A percentile compares a stretch with the other conserved stretches of the same genome.
phyloP scores from a whole-genome alignment of 257 asterid species.

The Forsythia suspensa region DNA sequence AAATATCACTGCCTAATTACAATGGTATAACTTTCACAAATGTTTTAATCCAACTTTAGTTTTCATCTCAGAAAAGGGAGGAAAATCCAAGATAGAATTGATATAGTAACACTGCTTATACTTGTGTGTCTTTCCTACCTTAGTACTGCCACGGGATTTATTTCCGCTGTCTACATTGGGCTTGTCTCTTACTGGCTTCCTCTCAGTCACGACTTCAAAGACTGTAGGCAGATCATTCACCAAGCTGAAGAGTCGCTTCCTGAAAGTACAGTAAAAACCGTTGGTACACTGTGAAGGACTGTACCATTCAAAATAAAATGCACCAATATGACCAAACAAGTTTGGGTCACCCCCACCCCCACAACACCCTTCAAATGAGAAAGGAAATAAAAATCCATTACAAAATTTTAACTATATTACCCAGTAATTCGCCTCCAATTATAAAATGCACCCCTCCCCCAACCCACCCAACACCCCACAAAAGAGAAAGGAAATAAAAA shows the following conservation, averaged over 20 bases:
- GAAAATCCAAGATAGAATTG: background rate
- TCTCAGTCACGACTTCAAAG: slow-evolving; percentile 79
- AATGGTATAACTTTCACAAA: background rate
- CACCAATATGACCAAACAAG: background rate
- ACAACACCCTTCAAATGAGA: background rate
- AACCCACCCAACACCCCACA: background rate
- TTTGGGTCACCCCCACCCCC: background rate
- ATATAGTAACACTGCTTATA: background rate
- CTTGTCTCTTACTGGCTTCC: slow-evolving; percentile 81
- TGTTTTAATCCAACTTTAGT: background rate
- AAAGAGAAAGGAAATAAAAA: background rate
- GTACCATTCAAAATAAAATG: background rate
- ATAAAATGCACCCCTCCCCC: background rate
- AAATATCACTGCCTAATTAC: background rate
- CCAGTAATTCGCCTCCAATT: background rate
- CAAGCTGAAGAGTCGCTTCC: slow-evolving; percentile 88
- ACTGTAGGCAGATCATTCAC: slow-evolving; percentile 86
- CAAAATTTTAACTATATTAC: background rate
- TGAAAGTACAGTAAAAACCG: slow-evolving; percentile 28
- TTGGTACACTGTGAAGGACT: background rate
- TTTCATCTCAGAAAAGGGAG: background rate
- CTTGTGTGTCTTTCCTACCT: slow-evolving; percentile 41
- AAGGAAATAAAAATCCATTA: background rate
- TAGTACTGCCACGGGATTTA: slow-evolving; percentile 81
- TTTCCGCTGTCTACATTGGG: slow-evolving; percentile 91